Percentiles rank a stretch among this genome's conserved stretches.
phyloP scores from a whole-genome alignment of 352 stramenopile genomes.

The Sclerospora graminicola region DNA sequence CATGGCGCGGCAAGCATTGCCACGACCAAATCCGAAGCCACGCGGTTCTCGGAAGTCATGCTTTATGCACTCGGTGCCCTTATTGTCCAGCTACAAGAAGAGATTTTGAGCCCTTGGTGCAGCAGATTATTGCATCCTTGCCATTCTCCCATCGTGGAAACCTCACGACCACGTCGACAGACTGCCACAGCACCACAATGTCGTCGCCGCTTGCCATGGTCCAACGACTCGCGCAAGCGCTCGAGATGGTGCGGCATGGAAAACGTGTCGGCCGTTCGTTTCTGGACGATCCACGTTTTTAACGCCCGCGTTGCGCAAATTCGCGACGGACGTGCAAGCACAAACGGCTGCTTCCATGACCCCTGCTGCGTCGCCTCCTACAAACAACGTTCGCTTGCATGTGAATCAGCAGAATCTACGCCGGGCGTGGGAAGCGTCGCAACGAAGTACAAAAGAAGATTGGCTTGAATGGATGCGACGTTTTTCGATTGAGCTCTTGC shows the following conservation, averaged over 20 bases:
- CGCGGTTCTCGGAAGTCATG: conserved; percentile 61
- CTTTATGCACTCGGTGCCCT: conserved; percentile 66
- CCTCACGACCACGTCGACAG: too few relatives aligned
- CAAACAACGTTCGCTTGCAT: conserved; percentile 64
- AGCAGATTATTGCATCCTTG: conserved; percentile 48
- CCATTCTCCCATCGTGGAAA: conserved; percentile 29
- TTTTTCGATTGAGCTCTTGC: conserved; percentile 94
- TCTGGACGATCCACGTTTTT: conserved; percentile 42
- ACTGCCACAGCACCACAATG: conserved; percentile 8
- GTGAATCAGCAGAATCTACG: conserved; percentile 91
- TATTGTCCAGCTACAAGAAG: conserved; percentile 63
- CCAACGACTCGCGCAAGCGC: conserved; percentile 33
- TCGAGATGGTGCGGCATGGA: conserved; percentile 45
- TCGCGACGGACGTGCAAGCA: conserved; percentile 27
- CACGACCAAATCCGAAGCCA: conserved; percentile 54
- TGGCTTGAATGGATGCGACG: conserved; percentile 97
- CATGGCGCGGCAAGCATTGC: conserved; percentile 23
- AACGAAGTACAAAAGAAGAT: conserved; percentile 87
- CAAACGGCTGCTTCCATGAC: conserved; percentile 19
- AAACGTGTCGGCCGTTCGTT: conserved; percentile 34
- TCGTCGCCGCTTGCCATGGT: conserved; percentile 35
- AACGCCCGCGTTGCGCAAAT: conserved; percentile 28
- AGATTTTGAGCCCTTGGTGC: conserved; percentile 53
- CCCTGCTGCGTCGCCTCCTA: conserved; percentile 25
- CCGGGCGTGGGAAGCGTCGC: conserved; percentile 91